phyloP scores from a whole-genome alignment of 306 rosid species.

The Cotoneaster glaucophyllus region DNA sequence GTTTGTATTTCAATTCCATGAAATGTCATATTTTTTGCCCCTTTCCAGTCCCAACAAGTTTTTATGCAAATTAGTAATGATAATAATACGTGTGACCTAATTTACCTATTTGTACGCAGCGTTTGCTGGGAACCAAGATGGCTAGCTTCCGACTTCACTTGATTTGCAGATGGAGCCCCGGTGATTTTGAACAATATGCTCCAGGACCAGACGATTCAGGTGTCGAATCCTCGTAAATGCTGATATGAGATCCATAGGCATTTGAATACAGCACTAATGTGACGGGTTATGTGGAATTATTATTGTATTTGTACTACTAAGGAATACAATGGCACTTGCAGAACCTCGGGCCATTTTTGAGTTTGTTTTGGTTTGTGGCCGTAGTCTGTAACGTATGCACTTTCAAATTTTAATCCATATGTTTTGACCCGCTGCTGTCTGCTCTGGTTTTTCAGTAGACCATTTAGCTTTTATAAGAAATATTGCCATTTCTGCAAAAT shows the following conservation, averaged over 20 bases:
- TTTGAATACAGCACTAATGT: not conserved
- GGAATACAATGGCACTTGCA: not conserved
- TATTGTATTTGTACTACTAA: not conserved
- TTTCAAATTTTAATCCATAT: not conserved
- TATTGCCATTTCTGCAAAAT: not conserved
- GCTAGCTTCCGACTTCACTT: constrained; percentile 72
- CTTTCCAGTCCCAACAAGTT: not conserved
- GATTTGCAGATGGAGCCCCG: constrained; percentile 77
- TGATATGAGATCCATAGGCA: not conserved
- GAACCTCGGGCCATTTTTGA: not conserved
- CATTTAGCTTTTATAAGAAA: not conserved
- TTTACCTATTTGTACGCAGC: constrained; percentile 40
- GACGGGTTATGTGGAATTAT: not conserved
- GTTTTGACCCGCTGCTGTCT: not conserved
- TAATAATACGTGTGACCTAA: constrained; percentile 7
- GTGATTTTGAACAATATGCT: constrained; percentile 57
- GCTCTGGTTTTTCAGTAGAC: not conserved
- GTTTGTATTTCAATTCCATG: not conserved
- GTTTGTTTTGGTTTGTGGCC: not conserved
- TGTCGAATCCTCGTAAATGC: constrained; percentile 47
- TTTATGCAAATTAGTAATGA: not conserved
- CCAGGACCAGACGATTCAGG: constrained; percentile 75
- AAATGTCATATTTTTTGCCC: too few species aligned
- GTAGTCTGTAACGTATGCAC: not conserved
- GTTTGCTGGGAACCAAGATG: constrained; percentile 68